phyloP scores from a whole-genome alignment of 805 yeast genomes.

The Grigorovia humatica region DNA sequence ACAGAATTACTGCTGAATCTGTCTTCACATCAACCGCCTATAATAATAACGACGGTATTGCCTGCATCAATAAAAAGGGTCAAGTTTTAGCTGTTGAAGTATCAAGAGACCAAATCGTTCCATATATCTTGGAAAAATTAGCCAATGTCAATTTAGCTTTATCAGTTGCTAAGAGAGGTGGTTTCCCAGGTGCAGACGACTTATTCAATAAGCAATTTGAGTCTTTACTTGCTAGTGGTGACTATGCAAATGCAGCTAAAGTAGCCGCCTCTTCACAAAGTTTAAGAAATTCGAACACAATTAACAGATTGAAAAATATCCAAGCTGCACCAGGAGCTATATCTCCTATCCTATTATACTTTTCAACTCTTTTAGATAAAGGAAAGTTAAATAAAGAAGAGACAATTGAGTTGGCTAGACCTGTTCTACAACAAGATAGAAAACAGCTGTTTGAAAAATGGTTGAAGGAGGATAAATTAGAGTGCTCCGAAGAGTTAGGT shows the following conservation, averaged over 20 bases:
- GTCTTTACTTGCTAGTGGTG: conserved; percentile 70
- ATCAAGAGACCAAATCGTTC: conserved; percentile 72
- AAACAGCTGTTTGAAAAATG: conserved; percentile 91
- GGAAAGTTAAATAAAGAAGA: conserved; percentile 89
- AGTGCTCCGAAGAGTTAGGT: conserved; percentile 94
- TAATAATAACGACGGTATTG: conserved; percentile 67
- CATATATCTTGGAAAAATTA: conserved; percentile 78
- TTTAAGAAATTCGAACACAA: conserved; percentile 88
- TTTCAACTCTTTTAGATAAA: conserved; percentile 81
- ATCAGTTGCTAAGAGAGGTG: conserved; percentile 86
- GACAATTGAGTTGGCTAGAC: conserved; percentile 88
- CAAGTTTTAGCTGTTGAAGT: conserved; percentile 90
- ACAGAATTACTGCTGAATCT: conserved; percentile 91
- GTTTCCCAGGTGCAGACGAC: conserved; percentile 93
- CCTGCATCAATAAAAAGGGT: conserved; percentile 90
- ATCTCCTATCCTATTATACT: conserved; percentile 88
- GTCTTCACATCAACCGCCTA: conserved; percentile 81
- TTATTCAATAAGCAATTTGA: conserved; percentile 88
- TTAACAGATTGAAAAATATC: conserved; percentile 79
- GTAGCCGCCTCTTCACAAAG: conserved; percentile 93
- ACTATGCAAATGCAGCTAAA: conserved; percentile 86
- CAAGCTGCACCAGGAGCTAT: conserved; percentile 92
- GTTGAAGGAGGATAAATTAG: conserved; percentile 89
- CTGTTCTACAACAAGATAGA: conserved; percentile 91
- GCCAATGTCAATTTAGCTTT: conserved; percentile 82